Base-by-base conservation (phyloP, 1,139 yeast species). In the Hyphopichia pseudoburtonii region DNA sequence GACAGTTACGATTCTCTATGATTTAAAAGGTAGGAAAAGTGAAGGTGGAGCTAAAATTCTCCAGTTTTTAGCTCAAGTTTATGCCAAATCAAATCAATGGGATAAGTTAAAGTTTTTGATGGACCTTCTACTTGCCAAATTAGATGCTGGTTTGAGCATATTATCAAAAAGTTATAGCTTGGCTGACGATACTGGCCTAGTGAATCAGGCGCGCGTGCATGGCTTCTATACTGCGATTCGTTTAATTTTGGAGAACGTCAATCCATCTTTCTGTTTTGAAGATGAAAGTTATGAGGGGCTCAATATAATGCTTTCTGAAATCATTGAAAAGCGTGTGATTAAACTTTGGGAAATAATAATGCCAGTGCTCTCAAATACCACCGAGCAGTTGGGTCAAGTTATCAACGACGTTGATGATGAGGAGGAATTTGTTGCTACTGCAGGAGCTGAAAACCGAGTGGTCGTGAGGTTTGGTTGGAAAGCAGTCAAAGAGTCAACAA, bases 401-500 rank as follows among this genome's bases (percentile, higher is more conserved):
- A 25, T 11, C 19, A 12, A 12, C 3, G 70, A 68, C 18, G 59
- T 10, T 2, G 70, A 68, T 19, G 59, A 53, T 3, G 44, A 46
- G 2, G 51, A 48, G 3, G 42, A 43, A 26, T 9, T 11, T 7
- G 11, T 28, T 14, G n/a, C n/a, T n/a, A n/a, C n/a, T n/a, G n/a
- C n/a, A n/a, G 18, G 56, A 50, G 3, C 35, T 5, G 64, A 63
- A 30, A 64, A 60, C 6, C 86, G 82, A 48, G 60, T 80, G n/a
- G 65, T 80, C n/a, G 60, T 75, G 15, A 84, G 84, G 48, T 87
- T 81, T 54, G 76, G 89, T 4, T 90, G 96, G 94, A 78, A 94
- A 56, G 78, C 88, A 0, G 68, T 87, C n/a, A 87, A 86, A 48
- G 96, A 88, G 45, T 77, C 90, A 0, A 76, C 89, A 1, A 56